phyloP scores from a whole-genome alignment of 768 basidiomycete species.

The Amanita molliuscula region DNA sequence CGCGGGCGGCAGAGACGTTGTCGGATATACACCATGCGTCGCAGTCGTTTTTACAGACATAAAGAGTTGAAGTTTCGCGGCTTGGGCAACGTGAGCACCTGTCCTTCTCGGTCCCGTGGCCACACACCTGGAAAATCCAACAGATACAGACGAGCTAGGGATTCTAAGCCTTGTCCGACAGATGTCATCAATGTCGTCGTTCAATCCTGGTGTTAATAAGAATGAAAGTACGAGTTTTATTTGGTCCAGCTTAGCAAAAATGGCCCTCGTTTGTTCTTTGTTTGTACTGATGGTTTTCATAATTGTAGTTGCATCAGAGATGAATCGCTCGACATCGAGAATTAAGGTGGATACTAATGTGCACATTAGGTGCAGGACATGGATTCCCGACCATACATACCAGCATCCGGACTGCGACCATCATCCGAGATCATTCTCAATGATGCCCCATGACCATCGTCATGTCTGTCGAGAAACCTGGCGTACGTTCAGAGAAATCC shows the following conservation, averaged over 20 bases:
- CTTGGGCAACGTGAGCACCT: conserved; percentile 17
- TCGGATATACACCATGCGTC: conserved; percentile 69
- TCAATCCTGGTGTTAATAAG: conserved; percentile 62
- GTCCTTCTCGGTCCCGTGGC: background rate
- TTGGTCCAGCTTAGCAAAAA: conserved; percentile 38
- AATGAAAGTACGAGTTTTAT: conserved; percentile 53
- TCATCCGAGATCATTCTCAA: conserved; percentile 3
- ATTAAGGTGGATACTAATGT: conserved; percentile 36
- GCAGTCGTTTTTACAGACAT: conserved; percentile 21
- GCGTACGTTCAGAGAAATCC: conserved; percentile 8
- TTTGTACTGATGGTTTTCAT: conserved; percentile 43
- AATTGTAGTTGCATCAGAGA: conserved; percentile 35
- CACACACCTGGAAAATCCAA: conserved; percentile 43
- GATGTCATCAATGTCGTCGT: conserved; percentile 58
- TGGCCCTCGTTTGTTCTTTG: conserved; percentile 27
- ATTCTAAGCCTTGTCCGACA: conserved; percentile 51
- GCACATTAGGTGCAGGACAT: background rate
- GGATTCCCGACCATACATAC: background rate
- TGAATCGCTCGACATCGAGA: conserved; percentile 41
- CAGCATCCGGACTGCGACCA: conserved; percentile 7
- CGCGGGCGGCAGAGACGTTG: conserved; percentile 57
- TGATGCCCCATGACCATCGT: background rate
- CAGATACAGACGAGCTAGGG: conserved; percentile 20
- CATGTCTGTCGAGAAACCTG: conserved; percentile 8
- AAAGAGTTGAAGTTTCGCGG: conserved; percentile 29